Conservation (phyloP, 768 basidiomycete genomes). For the Lanmaoa rubissima region DNA sequence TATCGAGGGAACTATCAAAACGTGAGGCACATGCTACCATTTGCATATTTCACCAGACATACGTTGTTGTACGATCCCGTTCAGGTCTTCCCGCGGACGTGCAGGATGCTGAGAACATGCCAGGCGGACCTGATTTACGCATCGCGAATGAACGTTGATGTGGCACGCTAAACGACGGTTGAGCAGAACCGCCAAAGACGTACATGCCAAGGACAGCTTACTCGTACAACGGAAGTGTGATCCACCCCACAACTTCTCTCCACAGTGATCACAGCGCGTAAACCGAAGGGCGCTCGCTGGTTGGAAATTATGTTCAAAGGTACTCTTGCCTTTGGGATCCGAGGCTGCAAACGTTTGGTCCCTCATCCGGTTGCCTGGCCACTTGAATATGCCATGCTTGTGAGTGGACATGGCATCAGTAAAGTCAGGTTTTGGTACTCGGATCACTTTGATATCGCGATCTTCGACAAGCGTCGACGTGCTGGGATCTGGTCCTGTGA, state of each 20-base stretch:
- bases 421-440: constrained; percentile 30
- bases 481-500: constrained; percentile 18
- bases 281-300: constrained; percentile 86
- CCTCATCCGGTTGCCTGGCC: constrained; percentile 61
- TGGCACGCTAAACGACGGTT: constrained; percentile 60
- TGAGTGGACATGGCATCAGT: constrained; percentile 49
- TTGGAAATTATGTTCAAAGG: constrained; percentile 80
- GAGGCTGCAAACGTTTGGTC: constrained; percentile 37
- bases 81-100: constrained; percentile 32
- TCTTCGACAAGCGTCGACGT: constrained; percentile 27
- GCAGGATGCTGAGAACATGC: constrained; percentile 59
- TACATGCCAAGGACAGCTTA: constrained; percentile 40
- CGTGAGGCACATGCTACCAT: constrained; percentile 20
- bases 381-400: constrained; percentile 65
- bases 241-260: constrained; percentile 99
- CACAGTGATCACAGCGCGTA: constrained; percentile 91
- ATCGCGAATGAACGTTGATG: constrained; percentile 85
- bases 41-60: not conserved
- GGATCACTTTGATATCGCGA: constrained; percentile 26
- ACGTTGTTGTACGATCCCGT: constrained; percentile 24
- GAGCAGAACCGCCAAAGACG: not conserved
- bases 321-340: constrained; percentile 39
- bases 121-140: constrained; percentile 63
- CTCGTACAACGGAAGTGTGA: constrained; percentile 89
- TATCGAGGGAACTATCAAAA: constrained; percentile 71